Base-by-base conservation (phyloP, 1,284 basidiomycete genomes). In the Melampsora occidentalis region DNA sequence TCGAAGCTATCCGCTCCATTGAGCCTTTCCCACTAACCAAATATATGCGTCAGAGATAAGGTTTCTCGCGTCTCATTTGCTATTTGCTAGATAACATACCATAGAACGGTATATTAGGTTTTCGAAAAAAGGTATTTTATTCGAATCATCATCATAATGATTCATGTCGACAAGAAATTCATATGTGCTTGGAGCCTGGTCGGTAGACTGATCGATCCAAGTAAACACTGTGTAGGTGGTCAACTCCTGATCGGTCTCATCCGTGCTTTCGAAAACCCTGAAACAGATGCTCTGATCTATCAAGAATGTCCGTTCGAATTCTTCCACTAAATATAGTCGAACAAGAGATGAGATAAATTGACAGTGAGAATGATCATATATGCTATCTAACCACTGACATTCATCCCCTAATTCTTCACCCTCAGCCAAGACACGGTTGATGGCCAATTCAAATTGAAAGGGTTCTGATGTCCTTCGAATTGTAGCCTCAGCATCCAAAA, bases 351-450 rank as follows among this genome's bases (percentile, higher is more conserved):
- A 35, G 18, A 2, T 6, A n/a, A 59, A 31, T 51, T 5, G 18
- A 33, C 39, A 2, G 14, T 12, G 51, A 33, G 5, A 63, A 46
- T 48, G 86, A 91, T 82, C 83, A 94, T 93, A n/a, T 57, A 12
- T 57, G 85, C 98, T 96, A 12, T 57, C 28, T 2, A 57, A 57
- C 14, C 28, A 57, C 59, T 94, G 93, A 83, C 97, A 94, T 80
- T 97, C 94, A 79, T 96, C 94, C 16, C 97, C 85, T 81, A 95
- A 91, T 82, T 97, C 92, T 82, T 97, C 95, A 12, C 94, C 95
- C 78, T 97, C 94, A 80, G 97, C 93, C 82, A 92, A 97, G 0
- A 96, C 94, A 78, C 94, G 88, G 16, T 94, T 97, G 73, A 97
- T 89, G 9, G 97, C 95, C n/a, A 99, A 88, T 84, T 98, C 91